Percentiles rank a stretch among this genome's conserved stretches.
phyloP scores from a whole-genome alignment of 148 eudicot species.

The Vaccinium macrocarpon region DNA sequence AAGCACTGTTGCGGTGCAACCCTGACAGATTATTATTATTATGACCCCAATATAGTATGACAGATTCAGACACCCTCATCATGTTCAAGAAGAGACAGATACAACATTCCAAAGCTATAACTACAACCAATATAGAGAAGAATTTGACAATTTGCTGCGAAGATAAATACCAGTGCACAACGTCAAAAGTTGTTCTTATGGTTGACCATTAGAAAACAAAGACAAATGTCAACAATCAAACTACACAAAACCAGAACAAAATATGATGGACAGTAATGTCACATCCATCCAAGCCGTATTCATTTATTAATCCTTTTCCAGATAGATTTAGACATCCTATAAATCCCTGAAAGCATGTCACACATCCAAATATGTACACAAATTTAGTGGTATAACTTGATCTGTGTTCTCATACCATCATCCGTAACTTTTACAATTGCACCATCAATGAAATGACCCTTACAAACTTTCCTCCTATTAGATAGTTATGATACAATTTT shows the following conservation, averaged over 20 bases:
- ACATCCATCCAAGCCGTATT: background rate
- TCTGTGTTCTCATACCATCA: background rate
- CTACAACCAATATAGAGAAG: background rate
- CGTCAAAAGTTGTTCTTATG: constrained; percentile 1
- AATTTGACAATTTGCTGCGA: background rate
- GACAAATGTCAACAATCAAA: background rate
- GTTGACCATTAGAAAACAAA: background rate
- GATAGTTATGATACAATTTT: background rate
- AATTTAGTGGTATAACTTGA: background rate
- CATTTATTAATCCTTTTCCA: background rate
- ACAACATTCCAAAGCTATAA: background rate
- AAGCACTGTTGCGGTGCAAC: constrained; percentile 96
- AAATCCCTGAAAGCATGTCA: background rate
- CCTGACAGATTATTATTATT: constrained; percentile 52
- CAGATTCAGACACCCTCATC: background rate
- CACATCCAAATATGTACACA: background rate
- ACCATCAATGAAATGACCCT: background rate
- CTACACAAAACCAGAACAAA: background rate
- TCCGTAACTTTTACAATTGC: background rate
- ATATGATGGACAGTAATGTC: background rate
- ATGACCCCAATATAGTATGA: background rate
- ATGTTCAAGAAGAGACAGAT: background rate
- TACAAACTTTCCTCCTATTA: background rate
- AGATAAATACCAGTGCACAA: background rate
- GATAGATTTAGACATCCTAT: background rate